phyloP scores from a whole-genome alignment of 225 moss, liverwort and hornwort genomes.

The Rhytidiadelphus loreus region DNA sequence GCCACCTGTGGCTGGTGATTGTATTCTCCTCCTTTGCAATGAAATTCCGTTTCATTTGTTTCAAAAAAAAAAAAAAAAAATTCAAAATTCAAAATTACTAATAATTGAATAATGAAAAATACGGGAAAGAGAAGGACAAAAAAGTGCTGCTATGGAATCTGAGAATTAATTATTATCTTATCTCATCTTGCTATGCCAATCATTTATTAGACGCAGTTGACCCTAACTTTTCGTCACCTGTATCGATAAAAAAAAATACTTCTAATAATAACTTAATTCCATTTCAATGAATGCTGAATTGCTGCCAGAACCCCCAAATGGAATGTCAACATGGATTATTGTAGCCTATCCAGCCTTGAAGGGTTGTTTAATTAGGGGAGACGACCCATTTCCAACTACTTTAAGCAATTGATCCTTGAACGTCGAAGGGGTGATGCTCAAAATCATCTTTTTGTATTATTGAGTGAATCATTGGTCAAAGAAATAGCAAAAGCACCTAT shows the following conservation, averaged over 20 bases:
- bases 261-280: not conserved
- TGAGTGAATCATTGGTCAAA: no score
- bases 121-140: not conserved
- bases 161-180: not conserved
- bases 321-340: not conserved
- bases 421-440: no score
- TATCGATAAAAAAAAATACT: not conserved
- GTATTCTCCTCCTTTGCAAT: no score
- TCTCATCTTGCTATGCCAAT: not conserved
- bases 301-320: not conserved
- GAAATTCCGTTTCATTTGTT: no score
- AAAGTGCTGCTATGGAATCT: not conserved
- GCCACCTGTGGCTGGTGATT: no score
- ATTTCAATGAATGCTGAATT: not conserved
- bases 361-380: not conserved
- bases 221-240: not conserved
- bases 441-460: no score
- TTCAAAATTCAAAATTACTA: no score
- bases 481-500: no score
- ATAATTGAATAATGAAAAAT: no score
- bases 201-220: not conserved
- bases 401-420: no score
- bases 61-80: no score
- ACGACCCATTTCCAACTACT: no score
- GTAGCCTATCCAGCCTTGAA: not conserved